phyloP scores from a whole-genome alignment of 768 basidiomycete genomes.

The Russula emetica region DNA sequence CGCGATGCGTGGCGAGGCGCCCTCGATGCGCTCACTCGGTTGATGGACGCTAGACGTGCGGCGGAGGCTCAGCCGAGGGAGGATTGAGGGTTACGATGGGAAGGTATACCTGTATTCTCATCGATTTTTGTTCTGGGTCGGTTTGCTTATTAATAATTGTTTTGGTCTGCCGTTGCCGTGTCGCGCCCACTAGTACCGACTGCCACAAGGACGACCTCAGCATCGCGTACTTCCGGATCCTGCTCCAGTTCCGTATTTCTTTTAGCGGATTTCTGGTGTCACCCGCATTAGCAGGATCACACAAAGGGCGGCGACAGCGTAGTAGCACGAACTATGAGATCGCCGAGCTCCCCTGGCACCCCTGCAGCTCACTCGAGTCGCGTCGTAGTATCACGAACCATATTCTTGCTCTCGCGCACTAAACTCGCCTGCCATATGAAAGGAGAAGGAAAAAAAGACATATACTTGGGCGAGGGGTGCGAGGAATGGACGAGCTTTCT shows the following conservation, averaged over 20 bases:
- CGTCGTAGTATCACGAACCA: conserved; percentile 64
- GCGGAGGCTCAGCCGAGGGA: neutral
- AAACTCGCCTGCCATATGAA: conserved; percentile 36
- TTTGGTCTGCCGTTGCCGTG: no score
- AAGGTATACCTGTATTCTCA: neutral
- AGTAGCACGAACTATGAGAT: conserved; percentile 60
- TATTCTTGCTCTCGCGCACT: conserved; percentile 68
- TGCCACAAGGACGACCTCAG: conserved; percentile 53
- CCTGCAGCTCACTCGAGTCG: conserved; percentile 58
- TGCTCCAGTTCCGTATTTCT: conserved; percentile 38
- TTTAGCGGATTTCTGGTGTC: conserved; percentile 42
- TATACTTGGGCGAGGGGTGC: neutral
- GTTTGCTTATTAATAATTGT: no score
- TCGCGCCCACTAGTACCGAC: no score
- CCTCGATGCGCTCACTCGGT: conserved; percentile 52
- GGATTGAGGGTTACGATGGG: neutral
- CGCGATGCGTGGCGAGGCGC: conserved; percentile 75
- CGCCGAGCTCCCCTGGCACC: conserved; percentile 62
- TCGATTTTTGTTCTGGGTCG: neutral
- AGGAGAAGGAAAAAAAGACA: neutral
- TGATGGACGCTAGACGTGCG: conserved; percentile 11
- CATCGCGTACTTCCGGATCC: conserved; percentile 39
- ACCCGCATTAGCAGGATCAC: neutral
- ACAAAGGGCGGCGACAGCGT: neutral
- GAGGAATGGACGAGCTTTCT: conserved; percentile 11